These are phyloP conservation scores for Monosporozyma yasuniensis DNA, from an alignment of 805 yeast species.

Conservation along the genomic window DNA sequence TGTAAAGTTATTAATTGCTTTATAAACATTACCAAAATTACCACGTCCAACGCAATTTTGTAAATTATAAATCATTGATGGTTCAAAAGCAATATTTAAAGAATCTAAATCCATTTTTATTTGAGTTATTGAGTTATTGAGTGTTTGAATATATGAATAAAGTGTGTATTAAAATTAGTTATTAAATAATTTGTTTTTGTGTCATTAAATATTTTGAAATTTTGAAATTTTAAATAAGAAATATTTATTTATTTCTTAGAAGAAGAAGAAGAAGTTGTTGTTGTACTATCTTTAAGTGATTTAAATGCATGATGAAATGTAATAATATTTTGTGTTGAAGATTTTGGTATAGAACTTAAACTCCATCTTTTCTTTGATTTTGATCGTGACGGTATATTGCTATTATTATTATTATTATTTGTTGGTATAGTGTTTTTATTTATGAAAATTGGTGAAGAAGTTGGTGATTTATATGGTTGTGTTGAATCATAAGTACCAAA, in stretches of 20 bases:
- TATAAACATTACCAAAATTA: conserved; percentile 79
- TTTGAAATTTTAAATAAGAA: too few species aligned
- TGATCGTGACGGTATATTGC: not conserved
- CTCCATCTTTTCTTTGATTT: conserved; percentile 8
- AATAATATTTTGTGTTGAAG: conserved; percentile 6
- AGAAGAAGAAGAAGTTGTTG: not conserved
- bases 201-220: too few species aligned
- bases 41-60: conserved; percentile 69
- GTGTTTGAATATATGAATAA: not conserved
- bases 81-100: conserved; percentile 10
- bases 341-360: conserved; percentile 5
- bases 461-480: not conserved
- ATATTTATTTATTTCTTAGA: not conserved
- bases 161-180: too few species aligned
- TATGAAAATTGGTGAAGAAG: not conserved
- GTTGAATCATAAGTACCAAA: conserved; percentile 8
- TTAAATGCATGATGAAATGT: conserved; percentile 8
- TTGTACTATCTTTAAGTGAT: conserved; percentile 1
- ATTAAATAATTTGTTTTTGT: too few species aligned
- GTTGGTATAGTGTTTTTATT: not conserved
- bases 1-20: conserved; percentile 38
- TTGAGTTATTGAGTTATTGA: not conserved
- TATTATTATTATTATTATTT: not conserved
- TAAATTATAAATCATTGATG: conserved; percentile 30
- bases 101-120: not conserved